Percentiles rank a stretch among this genome's conserved stretches.
Conservation (phyloP, 2,329 filamentous ascomycete genomes). For the Ophiostoma montium region DNA sequence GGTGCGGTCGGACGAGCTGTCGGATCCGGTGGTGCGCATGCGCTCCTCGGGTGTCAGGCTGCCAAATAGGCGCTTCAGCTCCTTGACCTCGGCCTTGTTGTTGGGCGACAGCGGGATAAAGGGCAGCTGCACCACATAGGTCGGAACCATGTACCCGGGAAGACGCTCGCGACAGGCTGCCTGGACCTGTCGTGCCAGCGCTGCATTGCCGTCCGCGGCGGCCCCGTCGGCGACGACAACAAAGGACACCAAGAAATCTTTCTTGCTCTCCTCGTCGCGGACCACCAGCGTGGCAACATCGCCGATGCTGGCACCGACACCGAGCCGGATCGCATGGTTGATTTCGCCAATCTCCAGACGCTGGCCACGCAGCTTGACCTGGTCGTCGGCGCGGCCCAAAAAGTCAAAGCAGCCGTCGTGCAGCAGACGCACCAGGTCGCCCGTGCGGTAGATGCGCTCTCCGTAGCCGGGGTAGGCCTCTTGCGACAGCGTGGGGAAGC, state of each 20-base stretch:
- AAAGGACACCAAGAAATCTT: slow-evolving; percentile 73
- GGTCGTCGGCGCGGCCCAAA: slow-evolving; percentile 74
- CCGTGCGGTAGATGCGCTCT: slow-evolving; percentile 69
- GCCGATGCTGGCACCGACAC: slow-evolving; percentile 34
- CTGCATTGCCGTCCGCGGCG: slow-evolving; percentile 13
- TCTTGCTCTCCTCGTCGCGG: slow-evolving; percentile 56
- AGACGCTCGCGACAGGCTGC: slow-evolving; percentile 54
- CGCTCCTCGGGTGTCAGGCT: slow-evolving; percentile 45
- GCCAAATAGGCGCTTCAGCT: slow-evolving; percentile 52
- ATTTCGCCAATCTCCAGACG: slow-evolving; percentile 84
- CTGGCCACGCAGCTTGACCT: slow-evolving; percentile 83
- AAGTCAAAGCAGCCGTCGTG: slow-evolving; percentile 78
- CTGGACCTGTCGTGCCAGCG: slow-evolving; percentile 33
- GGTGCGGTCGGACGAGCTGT: slow-evolving; percentile 10
- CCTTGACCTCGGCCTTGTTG: slow-evolving; percentile 73
- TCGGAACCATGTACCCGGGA: slow-evolving; percentile 82
- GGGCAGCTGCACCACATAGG: slow-evolving; percentile 59
- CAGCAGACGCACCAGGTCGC: slow-evolving; percentile 71
- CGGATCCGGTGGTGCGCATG: slow-evolving; percentile 40
- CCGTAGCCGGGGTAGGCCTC: slow-evolving; percentile 21
- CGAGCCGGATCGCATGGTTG: slow-evolving; percentile 62
- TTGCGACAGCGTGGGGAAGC: slow-evolving; percentile 51
- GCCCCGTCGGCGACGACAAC: slow-evolving; percentile 26
- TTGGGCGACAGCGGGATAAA: slow-evolving; percentile 71
- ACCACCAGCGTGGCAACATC: slow-evolving; percentile 68